Conservation (phyloP, 1,139 yeast genomes). For the Pichia sp. region DNA sequence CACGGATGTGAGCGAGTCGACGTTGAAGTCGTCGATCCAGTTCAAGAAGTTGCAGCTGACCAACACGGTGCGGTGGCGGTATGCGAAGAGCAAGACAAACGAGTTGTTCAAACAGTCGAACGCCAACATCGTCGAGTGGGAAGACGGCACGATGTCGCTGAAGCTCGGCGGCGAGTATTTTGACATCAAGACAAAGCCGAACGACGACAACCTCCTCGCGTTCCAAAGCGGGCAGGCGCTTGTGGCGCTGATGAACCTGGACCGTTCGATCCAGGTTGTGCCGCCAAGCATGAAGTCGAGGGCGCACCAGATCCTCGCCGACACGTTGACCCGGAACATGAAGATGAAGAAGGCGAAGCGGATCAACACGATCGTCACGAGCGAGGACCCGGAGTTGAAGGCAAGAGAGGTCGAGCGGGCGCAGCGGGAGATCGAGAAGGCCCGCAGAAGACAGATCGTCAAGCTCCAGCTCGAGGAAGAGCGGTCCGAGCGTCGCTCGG, state of each 20-base stretch:
- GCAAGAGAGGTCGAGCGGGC: constrained; percentile 79
- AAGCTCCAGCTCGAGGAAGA: constrained; percentile 52
- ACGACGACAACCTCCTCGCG: constrained; percentile 69
- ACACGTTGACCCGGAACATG: constrained; percentile 69
- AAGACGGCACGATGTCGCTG: constrained; percentile 82
- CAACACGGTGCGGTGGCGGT: constrained; percentile 91
- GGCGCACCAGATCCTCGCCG: constrained; percentile 76
- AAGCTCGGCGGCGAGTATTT: constrained; percentile 86
- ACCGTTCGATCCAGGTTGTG: constrained; percentile 64
- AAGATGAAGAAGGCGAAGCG: constrained; percentile 47
- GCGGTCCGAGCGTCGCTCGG: constrained; percentile 25
- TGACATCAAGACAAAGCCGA: constrained; percentile 66
- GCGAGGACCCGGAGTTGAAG: constrained; percentile 81
- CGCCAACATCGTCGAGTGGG: constrained; percentile 89
- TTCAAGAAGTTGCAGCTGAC: constrained; percentile 46
- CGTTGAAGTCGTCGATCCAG: constrained; percentile 47
- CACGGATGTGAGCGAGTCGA: constrained; percentile 15
- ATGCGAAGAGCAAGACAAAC: constrained; percentile 60
- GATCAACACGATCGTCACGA: constrained; percentile 70
- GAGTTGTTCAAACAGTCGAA: constrained; percentile 79
- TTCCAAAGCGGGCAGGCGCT: constrained; percentile 56
- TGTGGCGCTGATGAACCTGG: constrained; percentile 49
- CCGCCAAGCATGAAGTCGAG: constrained; percentile 85
- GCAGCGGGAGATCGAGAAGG: constrained; percentile 65
- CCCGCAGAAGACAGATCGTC: constrained; percentile 61